Conservation (phyloP, 805 yeast genomes). For the Wickerhamomyces hampshirensis region DNA sequence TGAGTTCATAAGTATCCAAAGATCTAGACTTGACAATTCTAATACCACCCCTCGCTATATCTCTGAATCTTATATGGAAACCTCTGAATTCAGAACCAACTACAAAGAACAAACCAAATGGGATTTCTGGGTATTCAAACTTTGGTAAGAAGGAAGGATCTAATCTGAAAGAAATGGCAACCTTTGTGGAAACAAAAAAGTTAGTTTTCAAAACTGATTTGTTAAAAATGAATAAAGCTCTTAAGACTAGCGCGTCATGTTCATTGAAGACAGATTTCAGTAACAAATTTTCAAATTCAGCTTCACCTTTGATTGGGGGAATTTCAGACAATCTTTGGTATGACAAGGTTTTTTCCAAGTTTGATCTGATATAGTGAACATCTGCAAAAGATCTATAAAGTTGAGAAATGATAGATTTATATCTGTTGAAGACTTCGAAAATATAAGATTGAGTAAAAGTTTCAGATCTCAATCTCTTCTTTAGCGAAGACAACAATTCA, state of each 20-base stretch:
- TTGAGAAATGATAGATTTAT: conserved; percentile 70
- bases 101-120: conserved; percentile 91
- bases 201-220: conserved; percentile 86
- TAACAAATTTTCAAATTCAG: conserved; percentile 67
- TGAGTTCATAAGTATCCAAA: conserved; percentile 76
- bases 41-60: conserved; percentile 97
- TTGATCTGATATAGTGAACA: conserved; percentile 70
- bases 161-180: conserved; percentile 89
- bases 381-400: conserved; percentile 90
- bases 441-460: conserved; percentile 87
- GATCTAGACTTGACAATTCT: conserved; percentile 89
- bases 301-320: conserved; percentile 67
- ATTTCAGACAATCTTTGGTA: conserved; percentile 81
- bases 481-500: conserved; percentile 74
- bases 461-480: conserved; percentile 87
- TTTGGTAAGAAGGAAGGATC: conserved; percentile 81
- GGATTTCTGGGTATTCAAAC: conserved; percentile 86
- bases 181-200: conserved; percentile 89
- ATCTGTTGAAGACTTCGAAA: conserved; percentile 65
- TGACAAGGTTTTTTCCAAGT: conserved; percentile 73
- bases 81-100: conserved; percentile 97
- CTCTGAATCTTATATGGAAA: conserved; percentile 94
- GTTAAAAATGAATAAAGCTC: conserved; percentile 81
- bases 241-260: conserved; percentile 73
- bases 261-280: conserved; percentile 67